These are phyloP conservation scores for Microascus cirrosus DNA, from an alignment of 2,329 filamentous ascomycete species.

Conservation along the genomic window DNA sequence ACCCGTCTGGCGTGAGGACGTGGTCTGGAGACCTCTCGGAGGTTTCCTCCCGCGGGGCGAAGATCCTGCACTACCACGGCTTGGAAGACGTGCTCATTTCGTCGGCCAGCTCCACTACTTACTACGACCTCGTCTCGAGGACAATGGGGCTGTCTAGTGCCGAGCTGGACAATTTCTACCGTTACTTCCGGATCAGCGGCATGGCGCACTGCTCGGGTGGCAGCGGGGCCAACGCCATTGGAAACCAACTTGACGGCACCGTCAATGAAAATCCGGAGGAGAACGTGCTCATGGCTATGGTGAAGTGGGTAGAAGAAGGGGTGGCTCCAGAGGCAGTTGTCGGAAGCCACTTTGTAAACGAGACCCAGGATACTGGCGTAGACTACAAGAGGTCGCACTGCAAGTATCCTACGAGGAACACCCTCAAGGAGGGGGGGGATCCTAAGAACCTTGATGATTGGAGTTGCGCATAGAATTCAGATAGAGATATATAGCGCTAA, in stretches of 20 bases:
- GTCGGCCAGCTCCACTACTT: slow-evolving; percentile 17
- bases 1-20: slow-evolving; percentile 14
- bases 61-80: slow-evolving; percentile 33
- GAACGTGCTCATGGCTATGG: slow-evolving; percentile 21
- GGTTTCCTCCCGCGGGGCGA: slow-evolving; percentile 25
- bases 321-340: slow-evolving; percentile 13
- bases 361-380: background rate
- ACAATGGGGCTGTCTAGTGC: slow-evolving; percentile 13
- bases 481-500: no score
- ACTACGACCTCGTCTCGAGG: slow-evolving; percentile 17
- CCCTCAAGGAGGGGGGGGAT: background rate
- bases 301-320: slow-evolving; percentile 24
- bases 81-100: slow-evolving; percentile 23
- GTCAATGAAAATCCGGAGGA: slow-evolving; percentile 22
- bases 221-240: slow-evolving; percentile 28
- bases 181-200: slow-evolving; percentile 37
- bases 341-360: slow-evolving; percentile 6
- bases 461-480: background rate
- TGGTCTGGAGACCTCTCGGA: slow-evolving; percentile 23
- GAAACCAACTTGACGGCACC: slow-evolving; percentile 15
- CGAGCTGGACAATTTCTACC: slow-evolving; percentile 32
- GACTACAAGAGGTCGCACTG: background rate
- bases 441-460: background rate
- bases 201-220: slow-evolving; percentile 34
- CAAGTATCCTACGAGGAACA: background rate